A percentile compares a stretch with the other conserved stretches of the same genome.
phyloP scores from a whole-genome alignment of 208 protist genomes.

The Angomonas desouzai region DNA sequence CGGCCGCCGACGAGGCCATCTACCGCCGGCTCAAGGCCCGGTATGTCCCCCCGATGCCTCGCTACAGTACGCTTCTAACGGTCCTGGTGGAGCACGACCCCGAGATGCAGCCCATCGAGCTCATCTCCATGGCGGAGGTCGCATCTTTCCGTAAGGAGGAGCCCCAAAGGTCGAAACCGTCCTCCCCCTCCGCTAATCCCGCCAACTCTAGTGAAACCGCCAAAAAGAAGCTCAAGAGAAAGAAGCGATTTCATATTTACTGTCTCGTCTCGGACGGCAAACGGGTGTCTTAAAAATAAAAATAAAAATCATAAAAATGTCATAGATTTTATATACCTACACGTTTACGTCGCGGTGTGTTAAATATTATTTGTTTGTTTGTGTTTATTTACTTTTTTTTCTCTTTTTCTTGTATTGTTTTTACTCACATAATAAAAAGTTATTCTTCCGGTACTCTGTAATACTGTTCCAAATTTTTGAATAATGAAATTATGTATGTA shows the following conservation, averaged over 20 bases:
- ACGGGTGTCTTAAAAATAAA: slow-evolving; percentile 6
- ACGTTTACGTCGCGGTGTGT: no score
- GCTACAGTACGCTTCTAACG: slow-evolving; percentile 70
- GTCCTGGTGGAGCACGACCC: slow-evolving; percentile 73
- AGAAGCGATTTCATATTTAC: slow-evolving; percentile 10
- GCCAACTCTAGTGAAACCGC: neutral
- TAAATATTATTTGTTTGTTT: no score
- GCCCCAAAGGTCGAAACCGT: slow-evolving; percentile 14
- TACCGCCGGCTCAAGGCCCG: slow-evolving; percentile 23
- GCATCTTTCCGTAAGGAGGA: slow-evolving; percentile 19
- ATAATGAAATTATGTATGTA: no score
- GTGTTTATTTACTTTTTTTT: no score
- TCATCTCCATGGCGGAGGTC: slow-evolving; percentile 64
- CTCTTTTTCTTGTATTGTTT: no score
- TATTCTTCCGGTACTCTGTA: no score
- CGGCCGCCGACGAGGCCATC: neutral
- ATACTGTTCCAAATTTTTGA: no score
- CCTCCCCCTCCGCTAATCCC: neutral
- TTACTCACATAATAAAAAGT: no score
- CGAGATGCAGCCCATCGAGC: slow-evolving; percentile 43
- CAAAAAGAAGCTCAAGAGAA: slow-evolving; percentile 3
- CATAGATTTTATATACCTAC: neutral
- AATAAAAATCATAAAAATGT: slow-evolving; percentile 4
- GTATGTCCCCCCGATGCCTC: slow-evolving; percentile 57
- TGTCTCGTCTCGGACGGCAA: slow-evolving; percentile 7